Evolutionary conservation across 2,329 filamentous ascomycete species (phyloP), one percentile per base, ranked within the genome.

Genomic region (Cryphonectria radicalis): DNA sequence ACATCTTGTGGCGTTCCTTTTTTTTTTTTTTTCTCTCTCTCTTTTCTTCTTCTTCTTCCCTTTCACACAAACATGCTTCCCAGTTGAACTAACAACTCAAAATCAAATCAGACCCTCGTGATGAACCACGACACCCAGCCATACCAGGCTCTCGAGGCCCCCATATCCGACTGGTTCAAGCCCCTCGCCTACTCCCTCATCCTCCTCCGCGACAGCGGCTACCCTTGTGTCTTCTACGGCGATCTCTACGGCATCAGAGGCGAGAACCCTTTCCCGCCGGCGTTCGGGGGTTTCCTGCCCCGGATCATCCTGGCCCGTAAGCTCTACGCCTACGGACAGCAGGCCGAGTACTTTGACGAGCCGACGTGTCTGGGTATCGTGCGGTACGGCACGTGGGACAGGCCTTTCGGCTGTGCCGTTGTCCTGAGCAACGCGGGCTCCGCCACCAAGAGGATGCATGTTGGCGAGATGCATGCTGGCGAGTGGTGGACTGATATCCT

Each of bases 121-220:
- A 89, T 89, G 80, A 93, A 92, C 79, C 91, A 93, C 80, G 91
- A 93, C 77, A 93, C 91, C 0, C 81, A 83, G 71, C 81, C 81
- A 0, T 79, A 79, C 73, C 81, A 83, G 67, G 79, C 80, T 3
- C 77, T 83, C 13, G 73, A 87, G 75, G 88, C 89, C 0, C 87
- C 87, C 1, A 87, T 94, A 57, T 85, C 89, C 69, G 83, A 85
- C 37, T 90, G 88, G 81, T 92, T 94, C 82, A 93, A 93, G 79
- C 87, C 90, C 0, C 83, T 93, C 22, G 92, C 91, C 17, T 93
- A 94, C 78, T 83, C 90, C 0, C 84, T 94, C 62, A 93, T 93
- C 69, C 86, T 94, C 1, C 87, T 94, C 37, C 86, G 90, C 40
- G 77, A 83, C 62, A 81, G 87, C 28, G 90, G 90, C 32, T 88